phyloP scores from a whole-genome alignment of 805 yeast species.

The Saccharomycopsis capsularis region DNA sequence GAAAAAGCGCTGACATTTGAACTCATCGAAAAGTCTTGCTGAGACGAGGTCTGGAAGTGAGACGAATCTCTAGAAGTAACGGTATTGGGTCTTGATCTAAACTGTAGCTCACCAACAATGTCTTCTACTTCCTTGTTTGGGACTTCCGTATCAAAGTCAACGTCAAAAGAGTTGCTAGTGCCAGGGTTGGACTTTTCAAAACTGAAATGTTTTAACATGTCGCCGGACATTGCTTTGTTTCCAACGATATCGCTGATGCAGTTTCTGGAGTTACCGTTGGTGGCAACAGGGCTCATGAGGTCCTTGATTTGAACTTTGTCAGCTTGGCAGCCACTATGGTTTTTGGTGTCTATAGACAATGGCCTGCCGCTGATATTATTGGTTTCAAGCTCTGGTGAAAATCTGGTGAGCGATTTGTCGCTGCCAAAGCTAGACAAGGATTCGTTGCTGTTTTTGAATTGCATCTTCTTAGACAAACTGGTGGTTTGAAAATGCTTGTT shows the following conservation, averaged over 20 bases:
- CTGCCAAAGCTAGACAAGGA: conserved; percentile 11
- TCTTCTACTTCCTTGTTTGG: not conserved
- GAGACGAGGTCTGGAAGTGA: conserved; percentile 22
- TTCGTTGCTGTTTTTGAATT: conserved; percentile 14
- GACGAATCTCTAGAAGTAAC: conserved; percentile 1
- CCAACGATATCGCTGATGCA: not conserved
- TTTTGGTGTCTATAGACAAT: not conserved
- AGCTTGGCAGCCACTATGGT: conserved; percentile 1
- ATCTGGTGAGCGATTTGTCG: conserved; percentile 16
- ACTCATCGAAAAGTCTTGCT: not conserved
- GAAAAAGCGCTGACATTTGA: conserved; percentile 12
- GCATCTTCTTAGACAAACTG: conserved; percentile 6
- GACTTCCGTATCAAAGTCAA: conserved; percentile 19
- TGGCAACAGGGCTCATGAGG: not conserved
- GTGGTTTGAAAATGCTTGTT: conserved; percentile 10
- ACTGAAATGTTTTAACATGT: conserved; percentile 11
- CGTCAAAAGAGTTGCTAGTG: conserved; percentile 6
- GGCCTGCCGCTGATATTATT: conserved; percentile 2
- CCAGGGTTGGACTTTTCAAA: conserved; percentile 9
- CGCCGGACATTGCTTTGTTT: not conserved
- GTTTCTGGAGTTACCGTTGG: not conserved
- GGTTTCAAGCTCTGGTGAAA: conserved; percentile 19
- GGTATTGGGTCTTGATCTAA: not conserved
- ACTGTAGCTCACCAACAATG: not conserved
- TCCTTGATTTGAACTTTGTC: not conserved